Base-by-base conservation (phyloP, 768 basidiomycete genomes). In the Mycena metata region DNA sequence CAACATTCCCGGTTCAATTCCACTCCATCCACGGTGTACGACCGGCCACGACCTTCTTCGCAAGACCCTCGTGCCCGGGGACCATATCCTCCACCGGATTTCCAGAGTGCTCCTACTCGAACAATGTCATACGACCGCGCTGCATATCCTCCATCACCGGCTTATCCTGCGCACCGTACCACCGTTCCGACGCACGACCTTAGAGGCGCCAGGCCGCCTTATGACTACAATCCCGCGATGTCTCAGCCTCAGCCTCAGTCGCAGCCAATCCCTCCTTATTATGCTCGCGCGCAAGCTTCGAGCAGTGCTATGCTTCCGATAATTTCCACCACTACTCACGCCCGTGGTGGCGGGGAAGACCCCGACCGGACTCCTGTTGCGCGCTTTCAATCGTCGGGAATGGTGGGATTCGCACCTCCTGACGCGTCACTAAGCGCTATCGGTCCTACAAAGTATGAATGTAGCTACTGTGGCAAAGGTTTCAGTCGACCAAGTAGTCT, bases 401-500 rank as follows among this genome's bases (percentile, higher is more conserved):
- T 72, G 54, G 54, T 50, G 1, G 64, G 54, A 33, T 72, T 58
- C 60, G 70, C 64, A 45, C 60, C 52, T 21, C 71, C 73, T 12
- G 69, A 66, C 51, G 62, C 60, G 51, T 73, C 71, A 43, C 51
- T 67, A n/a, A 65, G 52, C 21, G 36, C 55, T 10, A 23, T 58
- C 71, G 26, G 63, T 65, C 66, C 78, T 19, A 73, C 84, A 61
- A 91, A 90, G 78, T 94, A 94, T 74, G 91, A 93, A 72, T 95
- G 93, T 74, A 80, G 77, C 36, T 93, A 91, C 78, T 95, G 93
- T 76, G 89, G 90, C 33, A 95, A 94, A 76, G 89, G 89, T 21
- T 95, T 95, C 79, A 94, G 87, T 74, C 86, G 93, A 26, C 93
- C 93, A 0, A 94, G 92, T 69, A 95, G 93, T 79, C 85, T 95